Evolutionary conservation across 441 rosid species (phyloP), one percentile per base, ranked within the genome.

Genomic region (Gossypium gossypioides): DNA sequence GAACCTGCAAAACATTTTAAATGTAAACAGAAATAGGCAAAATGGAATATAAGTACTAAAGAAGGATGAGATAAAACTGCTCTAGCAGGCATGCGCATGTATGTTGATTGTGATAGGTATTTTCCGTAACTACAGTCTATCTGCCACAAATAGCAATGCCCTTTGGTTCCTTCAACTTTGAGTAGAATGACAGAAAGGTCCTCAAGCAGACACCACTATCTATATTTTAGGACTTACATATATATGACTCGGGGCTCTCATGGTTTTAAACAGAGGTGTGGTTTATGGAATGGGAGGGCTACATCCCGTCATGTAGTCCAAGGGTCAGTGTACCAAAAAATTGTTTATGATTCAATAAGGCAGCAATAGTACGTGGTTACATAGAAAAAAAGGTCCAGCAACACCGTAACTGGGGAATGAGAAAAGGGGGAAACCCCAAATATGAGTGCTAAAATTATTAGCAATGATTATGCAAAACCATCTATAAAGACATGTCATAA

Each of bases 1-100:
- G 91, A 81, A 93, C 97, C 98, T 93, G 81, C 75, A 75, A 44
- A 79, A 66, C 29, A 66, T n/a, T 51, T 61, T 46, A 67, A 18
- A 52, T 44, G 66, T 46, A 60, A 40, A 21, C 13, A 8, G 10
- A 29, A 59, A 7, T 44, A 48, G 61, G 8, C 6, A 9, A 40
- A 63, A 63, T 37, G 16, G 13, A 19, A 40, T 52, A 16, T 4
- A 50, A 73, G 25, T 40, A 29, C 0, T 10, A 37, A 73, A 12
- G 2, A 0, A n/a, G 55, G 12, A 46, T 37, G 21, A 18, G 22
- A 25, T 24, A 66, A 66, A 24, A 46, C 25, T 66, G 22, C 7
- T 66, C 70, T 42, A 65, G 37, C 52, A 66, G 37, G 19, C 55
- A 22, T 21, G 69, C 55, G 24, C 69, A 13, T 12, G 55, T 22